Percentiles rank a stretch among this genome's conserved stretches.
These are phyloP conservation scores for Physaria fendleri DNA, from an alignment of 345 rosid species.

Conservation along the genomic window DNA sequence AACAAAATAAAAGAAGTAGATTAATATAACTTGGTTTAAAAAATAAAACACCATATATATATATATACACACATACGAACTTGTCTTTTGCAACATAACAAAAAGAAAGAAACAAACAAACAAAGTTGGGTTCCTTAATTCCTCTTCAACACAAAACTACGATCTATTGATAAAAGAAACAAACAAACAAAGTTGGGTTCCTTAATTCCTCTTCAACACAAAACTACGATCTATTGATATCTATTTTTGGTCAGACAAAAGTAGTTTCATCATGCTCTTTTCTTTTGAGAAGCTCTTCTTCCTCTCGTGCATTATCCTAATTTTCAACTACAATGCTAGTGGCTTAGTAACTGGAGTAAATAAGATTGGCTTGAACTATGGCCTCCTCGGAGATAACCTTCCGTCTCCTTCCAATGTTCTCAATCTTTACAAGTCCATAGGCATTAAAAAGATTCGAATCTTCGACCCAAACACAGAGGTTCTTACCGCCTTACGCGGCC, in stretches of 20 bases:
- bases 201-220: neutral
- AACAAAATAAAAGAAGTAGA: neutral
- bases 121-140: no score
- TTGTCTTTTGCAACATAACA: neutral
- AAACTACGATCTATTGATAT: neutral
- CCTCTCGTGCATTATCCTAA: neutral
- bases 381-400: constrained; percentile 37
- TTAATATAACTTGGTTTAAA: neutral
- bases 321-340: neutral
- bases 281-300: constrained; percentile 1
- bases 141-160: neutral
- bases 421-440: constrained; percentile 27
- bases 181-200: no score
- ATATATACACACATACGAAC: neutral
- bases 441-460: constrained; percentile 27
- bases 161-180: neutral
- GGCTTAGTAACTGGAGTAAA: neutral
- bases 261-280: constrained; percentile 5
- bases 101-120: no score
- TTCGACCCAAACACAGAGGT: constrained; percentile 29
- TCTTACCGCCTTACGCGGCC: constrained; percentile 30
- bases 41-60: neutral
- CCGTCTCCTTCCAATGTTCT: constrained; percentile 36
- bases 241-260: neutral
- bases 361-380: constrained; percentile 33